Evolutionary conservation across 2,329 filamentous ascomycete genomes (phyloP).

Genomic region (Podosphaera aphanis): DNA sequence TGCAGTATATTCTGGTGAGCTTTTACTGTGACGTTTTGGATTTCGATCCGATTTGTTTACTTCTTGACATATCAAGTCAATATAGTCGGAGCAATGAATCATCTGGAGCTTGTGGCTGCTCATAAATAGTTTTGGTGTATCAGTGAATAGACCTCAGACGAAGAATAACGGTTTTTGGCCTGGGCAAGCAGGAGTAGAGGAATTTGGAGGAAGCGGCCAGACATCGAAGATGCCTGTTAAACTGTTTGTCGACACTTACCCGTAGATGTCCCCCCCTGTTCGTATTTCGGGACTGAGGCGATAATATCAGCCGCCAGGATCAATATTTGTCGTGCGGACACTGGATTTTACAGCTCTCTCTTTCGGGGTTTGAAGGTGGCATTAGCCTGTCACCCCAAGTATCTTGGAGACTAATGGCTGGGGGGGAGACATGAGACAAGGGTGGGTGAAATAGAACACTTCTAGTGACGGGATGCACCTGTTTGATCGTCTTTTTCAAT

Average conservation of each 20-base stretch:
- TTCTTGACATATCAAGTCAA: not conserved
- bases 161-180: not conserved
- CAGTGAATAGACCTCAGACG: not conserved
- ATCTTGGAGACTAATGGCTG: not conserved
- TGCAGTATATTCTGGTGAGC: not conserved
- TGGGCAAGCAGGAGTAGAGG: not conserved
- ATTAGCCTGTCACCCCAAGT: not conserved
- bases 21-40: not conserved
- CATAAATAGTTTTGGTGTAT: not conserved
- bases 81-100: not conserved
- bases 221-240: not conserved
- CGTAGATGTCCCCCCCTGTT: not conserved
- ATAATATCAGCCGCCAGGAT: not conserved
- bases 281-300: not conserved
- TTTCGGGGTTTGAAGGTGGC: not conserved
- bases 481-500: not conserved
- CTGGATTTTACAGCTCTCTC: not conserved
- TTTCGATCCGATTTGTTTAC: not conserved
- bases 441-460: not conserved
- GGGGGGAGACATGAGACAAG: not conserved
- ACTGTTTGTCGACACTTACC: not conserved
- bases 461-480: not conserved
- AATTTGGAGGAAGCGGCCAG: not conserved
- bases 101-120: not conserved
- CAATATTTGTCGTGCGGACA: not conserved